These are phyloP conservation scores for Saccharomyces uvarum DNA, from an alignment of 1,139 yeast genomes.

Conservation along the genomic window DNA sequence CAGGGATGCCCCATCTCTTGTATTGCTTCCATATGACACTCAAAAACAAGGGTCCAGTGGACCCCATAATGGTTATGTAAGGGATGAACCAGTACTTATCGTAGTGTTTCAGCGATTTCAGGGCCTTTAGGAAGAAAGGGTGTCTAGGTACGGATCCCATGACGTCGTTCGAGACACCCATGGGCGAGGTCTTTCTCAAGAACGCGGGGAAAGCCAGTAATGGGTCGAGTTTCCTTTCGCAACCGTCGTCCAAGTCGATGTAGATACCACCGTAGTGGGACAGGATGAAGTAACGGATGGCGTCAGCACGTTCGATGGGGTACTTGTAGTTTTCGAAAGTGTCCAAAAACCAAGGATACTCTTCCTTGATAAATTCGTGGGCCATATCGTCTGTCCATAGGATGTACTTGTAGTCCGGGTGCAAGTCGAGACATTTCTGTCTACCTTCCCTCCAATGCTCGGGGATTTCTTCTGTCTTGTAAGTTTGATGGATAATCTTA, in stretches of 20 bases:
- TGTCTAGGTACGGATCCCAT: constrained; percentile 86
- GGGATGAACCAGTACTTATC: constrained; percentile 74
- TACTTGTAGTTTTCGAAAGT: constrained; percentile 73
- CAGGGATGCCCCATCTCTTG: constrained; percentile 66
- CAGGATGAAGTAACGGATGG: constrained; percentile 80
- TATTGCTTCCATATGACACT: constrained; percentile 85
- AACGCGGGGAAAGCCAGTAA: constrained; percentile 75
- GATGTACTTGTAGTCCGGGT: constrained; percentile 81
- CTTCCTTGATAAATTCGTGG: constrained; percentile 64
- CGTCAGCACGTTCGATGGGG: constrained; percentile 87
- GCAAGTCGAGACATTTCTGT: constrained; percentile 62
- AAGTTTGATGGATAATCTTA: constrained; percentile 87
- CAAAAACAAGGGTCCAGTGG: constrained; percentile 85
- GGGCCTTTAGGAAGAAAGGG: constrained; percentile 70
- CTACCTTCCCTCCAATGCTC: constrained; percentile 76
- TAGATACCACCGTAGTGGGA: constrained; percentile 84
- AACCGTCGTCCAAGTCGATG: constrained; percentile 85
- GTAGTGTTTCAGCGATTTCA: constrained; percentile 56
- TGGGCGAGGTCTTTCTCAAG: constrained; percentile 79
- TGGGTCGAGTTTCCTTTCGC: constrained; percentile 70
- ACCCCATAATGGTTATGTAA: constrained; percentile 83
- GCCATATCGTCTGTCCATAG: constrained; percentile 88
- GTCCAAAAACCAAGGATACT: constrained; percentile 77
- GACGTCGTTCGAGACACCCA: constrained; percentile 88
- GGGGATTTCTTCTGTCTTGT: constrained; percentile 71